Evolutionary conservation across 2,329 filamentous ascomycete genomes (phyloP), one percentile per base, ranked within the genome.

Genomic region (Scytalidium sp.): DNA sequence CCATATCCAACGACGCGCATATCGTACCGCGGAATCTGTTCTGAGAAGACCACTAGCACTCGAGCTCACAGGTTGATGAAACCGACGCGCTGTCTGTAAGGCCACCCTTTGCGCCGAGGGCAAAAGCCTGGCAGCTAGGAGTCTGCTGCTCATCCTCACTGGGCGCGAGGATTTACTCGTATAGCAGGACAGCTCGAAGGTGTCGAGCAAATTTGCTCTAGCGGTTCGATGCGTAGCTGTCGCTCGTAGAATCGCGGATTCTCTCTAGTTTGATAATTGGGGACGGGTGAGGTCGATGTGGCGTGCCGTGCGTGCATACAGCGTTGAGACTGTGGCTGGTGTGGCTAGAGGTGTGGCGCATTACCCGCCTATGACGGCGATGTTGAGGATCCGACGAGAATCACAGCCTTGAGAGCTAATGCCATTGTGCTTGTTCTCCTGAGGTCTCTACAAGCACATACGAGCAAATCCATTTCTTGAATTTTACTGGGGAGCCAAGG

Each of bases 41-140:
- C 84, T 78, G 52, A 90, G 76, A 29, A 91, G 78, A 21, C 87
- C 87, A 49, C 85, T 84, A 13, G 83, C 82, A 27, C 84, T 80
- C 51, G 85, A 75, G 54, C 77, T 64, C 39, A 69, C 66, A 47
- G 61, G 56, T 56, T 72, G 83, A 69, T 88, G 83, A 59, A 87
- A 75, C 66, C 84, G 80, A 61, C 86, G 85, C 61, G 75, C 73
- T 56, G 75, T 68, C 61, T 75, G 74, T 60, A 76, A 69, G 55
- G 75, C 69, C 59, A 75, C 76, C 69, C 81, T 82, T 71, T 83
- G 83, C 67, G 84, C 75, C 62, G 84, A 72, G 70, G 85, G 82
- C 70, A 82, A 75, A 60, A 88, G 78, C 72, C 87, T 83, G 66
- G 85, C 83, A 70, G 87, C 85, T 71, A 92, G 76, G 63, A 89